Evolutionary conservation across 139 green algal genomes (phyloP), one percentile per base, ranked within the genome.

Genomic region (Microglena sp.): DNA sequence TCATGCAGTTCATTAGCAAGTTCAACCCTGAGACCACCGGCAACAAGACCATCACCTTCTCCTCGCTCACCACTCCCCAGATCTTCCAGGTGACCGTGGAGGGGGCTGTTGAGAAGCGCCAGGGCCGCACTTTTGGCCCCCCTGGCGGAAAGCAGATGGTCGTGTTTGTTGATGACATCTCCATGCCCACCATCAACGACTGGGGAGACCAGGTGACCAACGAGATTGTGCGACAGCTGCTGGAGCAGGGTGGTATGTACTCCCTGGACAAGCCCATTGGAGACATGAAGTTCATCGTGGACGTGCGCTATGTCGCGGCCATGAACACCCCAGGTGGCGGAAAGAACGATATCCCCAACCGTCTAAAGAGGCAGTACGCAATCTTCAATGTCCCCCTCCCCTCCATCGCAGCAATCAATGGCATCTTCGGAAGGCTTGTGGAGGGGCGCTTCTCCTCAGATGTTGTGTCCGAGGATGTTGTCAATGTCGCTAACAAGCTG

Each of bases 191-290:
- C 34, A 81, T 95, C 78, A 97, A 97, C 67, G 82, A 96, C 62
- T 97, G 92, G 92, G 89, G 89, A 15, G 92, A 97, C 70, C 91
- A 97, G 86, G 83, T 95, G 30, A 97, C 92, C 70, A 97, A 96
- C 71, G 92, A 97, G 77, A 90, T 94, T 53, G 84, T 96, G 64
- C 78, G 92, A 15, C 92, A 97, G 84, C 81, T 97, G 67, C 81
- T 97, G 60, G 90, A 96, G 76, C 85, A 95, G 75, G 80, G 77
- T 24, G 89, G 90, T 66, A 91, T 96, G 77, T 97, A 97, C 84
- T 86, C 78, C 15, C 70, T 95, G 35, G 91, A 96, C 60, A 96
- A 96, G 78, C 92, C 92, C 50, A 93, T 96, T 61, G 92, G 92
- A 5, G 92, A 97, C 77, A 89, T 97, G 82, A 95, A 95, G 78